Evolutionary conservation across 1,139 yeast genomes (phyloP), one percentile per base, ranked within the genome.

Genomic region (Pichia sp.): DNA sequence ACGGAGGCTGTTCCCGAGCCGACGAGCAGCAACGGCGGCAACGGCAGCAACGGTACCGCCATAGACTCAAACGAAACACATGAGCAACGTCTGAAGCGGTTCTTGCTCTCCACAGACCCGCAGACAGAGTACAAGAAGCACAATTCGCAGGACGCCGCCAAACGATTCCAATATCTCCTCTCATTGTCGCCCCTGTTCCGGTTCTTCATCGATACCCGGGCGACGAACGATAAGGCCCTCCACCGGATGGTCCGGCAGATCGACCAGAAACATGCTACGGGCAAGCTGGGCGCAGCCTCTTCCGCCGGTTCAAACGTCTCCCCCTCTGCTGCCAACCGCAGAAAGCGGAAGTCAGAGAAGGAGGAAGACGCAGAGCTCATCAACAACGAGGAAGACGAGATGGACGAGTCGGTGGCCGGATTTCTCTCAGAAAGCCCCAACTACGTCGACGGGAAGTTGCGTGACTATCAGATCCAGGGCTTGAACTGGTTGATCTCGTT

Each of bases 281-380:
- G 62, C 51, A 48, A 58, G 55, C 64, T 59, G 29, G 29, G 29
- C 27, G 64, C 59, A 49, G 40, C 54, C 49, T 66, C 58, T 60
- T 46, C 41, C 7, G 41, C 17, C 16, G 41, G 41, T 10, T 8
- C 62, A 57, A 46, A 63, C 29, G 6, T 27, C 46, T 55, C 66
- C 55, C 58, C 66, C 57, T 30, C 58, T 31, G 56, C 53, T 2
- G 43, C 50, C 20, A 57, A 57, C 40, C 55, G 57, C 17, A 74
- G 81, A 55, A 73, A 84, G 51, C 71, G 96, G 57, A 88, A 88
- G 67, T 85, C 95, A 0, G 96, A 89, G 69, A 85, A 87, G 69
- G 97, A 92, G 66, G 98, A 92, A 68, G 97, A 90, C 68, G 96
- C 90, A 1, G 97, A 90, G 69, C 75, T 90, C 55, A 75, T 92